These are phyloP conservation scores for Dipteronia sinensis DNA, from an alignment of 345 rosid species.

Conservation along the genomic window DNA sequence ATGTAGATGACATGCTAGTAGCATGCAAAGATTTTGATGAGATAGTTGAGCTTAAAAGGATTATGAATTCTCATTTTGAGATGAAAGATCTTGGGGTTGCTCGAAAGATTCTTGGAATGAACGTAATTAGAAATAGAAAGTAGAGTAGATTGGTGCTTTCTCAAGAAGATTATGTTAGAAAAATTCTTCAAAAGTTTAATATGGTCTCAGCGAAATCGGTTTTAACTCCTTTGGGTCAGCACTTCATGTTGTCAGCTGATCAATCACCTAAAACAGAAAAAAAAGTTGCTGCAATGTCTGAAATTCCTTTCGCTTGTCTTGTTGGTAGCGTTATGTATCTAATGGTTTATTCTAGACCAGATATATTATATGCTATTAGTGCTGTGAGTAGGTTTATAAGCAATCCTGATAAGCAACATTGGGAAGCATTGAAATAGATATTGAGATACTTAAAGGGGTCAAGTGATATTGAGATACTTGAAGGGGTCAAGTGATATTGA, in stretches of 20 bases:
- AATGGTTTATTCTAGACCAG: neutral
- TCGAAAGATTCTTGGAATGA: neutral
- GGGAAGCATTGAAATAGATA: neutral
- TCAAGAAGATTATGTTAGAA: neutral
- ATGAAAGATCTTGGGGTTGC: neutral
- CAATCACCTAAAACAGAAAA: neutral
- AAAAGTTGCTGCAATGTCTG: neutral
- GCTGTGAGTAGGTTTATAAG: neutral
- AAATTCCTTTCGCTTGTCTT: neutral
- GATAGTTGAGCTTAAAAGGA: neutral
- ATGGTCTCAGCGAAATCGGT: neutral
- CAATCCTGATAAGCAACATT: neutral
- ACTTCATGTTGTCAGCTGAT: neutral
- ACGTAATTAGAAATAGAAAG: neutral
- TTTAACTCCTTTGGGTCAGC: neutral
- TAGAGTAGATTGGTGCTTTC: neutral
- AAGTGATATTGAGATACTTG: too few species aligned
- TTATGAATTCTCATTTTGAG: neutral
- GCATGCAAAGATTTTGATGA: neutral
- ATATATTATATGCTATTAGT: neutral
- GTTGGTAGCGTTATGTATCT: neutral
- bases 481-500: too few species aligned
- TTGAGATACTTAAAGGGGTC: neutral
- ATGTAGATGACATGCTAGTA: neutral
- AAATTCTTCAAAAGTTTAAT: neutral